Evolutionary conservation across 164 flowering plant genomes (phyloP).

Genomic region (Aristolochia californica): DNA sequence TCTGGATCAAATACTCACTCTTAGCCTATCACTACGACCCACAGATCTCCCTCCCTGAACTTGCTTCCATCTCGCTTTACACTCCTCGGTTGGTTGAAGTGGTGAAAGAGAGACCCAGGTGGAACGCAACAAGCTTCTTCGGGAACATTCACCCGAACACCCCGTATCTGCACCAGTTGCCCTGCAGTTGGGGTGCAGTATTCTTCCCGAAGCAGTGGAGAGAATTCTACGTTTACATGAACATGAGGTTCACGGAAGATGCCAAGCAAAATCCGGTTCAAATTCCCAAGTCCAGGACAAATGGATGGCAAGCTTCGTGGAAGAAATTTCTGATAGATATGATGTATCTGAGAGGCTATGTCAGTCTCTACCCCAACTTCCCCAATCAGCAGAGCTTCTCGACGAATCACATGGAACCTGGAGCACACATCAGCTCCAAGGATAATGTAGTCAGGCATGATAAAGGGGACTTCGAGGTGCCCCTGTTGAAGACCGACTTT

Average conservation of each 20-base stretch:
- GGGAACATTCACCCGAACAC: slow-evolving; percentile 79
- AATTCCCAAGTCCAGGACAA: slow-evolving; percentile 86
- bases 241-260: slow-evolving; percentile 87
- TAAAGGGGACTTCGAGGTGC: slow-evolving; percentile 81
- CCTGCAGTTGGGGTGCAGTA: slow-evolving; percentile 98
- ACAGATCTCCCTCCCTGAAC: slow-evolving; percentile 76
- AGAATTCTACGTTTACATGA: slow-evolving; percentile 94
- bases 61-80: slow-evolving; percentile 84
- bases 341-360: slow-evolving; percentile 97
- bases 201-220: slow-evolving; percentile 98
- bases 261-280: slow-evolving; percentile 89
- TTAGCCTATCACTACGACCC: slow-evolving; percentile 88
- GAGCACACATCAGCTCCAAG: slow-evolving; percentile 87
- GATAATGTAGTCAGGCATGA: slow-evolving; percentile 67
- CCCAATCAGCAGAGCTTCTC: slow-evolving; percentile 90
- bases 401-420: slow-evolving; percentile 97
- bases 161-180: slow-evolving; percentile 90
- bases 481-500: slow-evolving; percentile 62
- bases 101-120: slow-evolving; percentile 85
- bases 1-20: slow-evolving; percentile 90
- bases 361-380: slow-evolving; percentile 84
- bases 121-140: slow-evolving; percentile 86
- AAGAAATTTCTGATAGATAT: slow-evolving; percentile 92
- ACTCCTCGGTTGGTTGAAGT: slow-evolving; percentile 84
- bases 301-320: slow-evolving; percentile 99